These are phyloP conservation scores for Cerrena zonata DNA, from an alignment of 1,284 basidiomycete genomes.

Conservation along the genomic window DNA sequence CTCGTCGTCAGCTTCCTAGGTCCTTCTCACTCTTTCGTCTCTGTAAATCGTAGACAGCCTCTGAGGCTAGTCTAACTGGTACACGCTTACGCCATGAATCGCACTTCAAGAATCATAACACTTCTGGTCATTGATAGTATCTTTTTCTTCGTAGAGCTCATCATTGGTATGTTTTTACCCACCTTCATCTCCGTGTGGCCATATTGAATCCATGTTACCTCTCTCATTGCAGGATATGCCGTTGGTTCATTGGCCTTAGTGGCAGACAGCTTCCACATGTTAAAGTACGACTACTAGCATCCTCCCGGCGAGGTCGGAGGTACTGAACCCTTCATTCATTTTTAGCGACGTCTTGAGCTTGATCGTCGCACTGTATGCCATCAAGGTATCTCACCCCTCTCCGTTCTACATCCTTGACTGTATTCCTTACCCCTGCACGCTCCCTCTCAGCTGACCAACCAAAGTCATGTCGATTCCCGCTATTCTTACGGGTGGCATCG, in stretches of 20 bases:
- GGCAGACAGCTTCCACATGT: slow-evolving; percentile 98
- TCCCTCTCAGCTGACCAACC: slow-evolving; percentile 46
- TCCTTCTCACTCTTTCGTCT: slow-evolving; percentile 3
- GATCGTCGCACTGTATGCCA: slow-evolving; percentile 92
- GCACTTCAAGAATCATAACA: slow-evolving; percentile 72
- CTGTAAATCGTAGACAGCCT: neutral
- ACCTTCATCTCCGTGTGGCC: slow-evolving; percentile 3
- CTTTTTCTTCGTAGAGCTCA: slow-evolving; percentile 92
- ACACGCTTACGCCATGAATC: slow-evolving; percentile 44
- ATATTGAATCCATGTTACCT: neutral
- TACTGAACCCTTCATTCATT: slow-evolving; percentile 2
- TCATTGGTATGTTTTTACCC: slow-evolving; percentile 55
- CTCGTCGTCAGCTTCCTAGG: neutral
- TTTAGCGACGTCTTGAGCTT: slow-evolving; percentile 89
- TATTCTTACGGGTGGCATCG: slow-evolving; percentile 97
- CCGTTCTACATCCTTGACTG: neutral
- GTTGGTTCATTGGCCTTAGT: slow-evolving; percentile 93
- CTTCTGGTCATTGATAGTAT: slow-evolving; percentile 79
- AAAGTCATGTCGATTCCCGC: slow-evolving; percentile 48
- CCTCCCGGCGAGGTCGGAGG: slow-evolving; percentile 1
- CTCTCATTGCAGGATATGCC: slow-evolving; percentile 65
- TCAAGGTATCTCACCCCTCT: slow-evolving; percentile 55
- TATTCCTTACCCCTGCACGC: slow-evolving; percentile 9
- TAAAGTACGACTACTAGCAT: slow-evolving; percentile 58
- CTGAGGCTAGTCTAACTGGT: neutral